Evolutionary conservation across 805 yeast genomes (phyloP).

Genomic region (Vanderwaltozyma verrucispora): DNA sequence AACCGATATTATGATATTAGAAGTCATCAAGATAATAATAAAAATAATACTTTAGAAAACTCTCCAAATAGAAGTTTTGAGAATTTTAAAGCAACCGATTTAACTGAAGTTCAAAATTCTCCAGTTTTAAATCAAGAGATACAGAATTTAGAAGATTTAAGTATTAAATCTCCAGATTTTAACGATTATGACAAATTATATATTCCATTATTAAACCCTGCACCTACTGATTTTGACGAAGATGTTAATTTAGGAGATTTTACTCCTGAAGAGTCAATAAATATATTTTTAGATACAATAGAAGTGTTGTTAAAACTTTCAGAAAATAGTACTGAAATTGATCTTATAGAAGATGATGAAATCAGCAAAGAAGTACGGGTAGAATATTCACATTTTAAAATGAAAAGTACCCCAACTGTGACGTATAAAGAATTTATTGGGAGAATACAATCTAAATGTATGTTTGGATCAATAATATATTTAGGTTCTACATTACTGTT

Average conservation of each 20-base stretch:
- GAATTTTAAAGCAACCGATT: neutral
- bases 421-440: conserved; percentile 15
- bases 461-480: conserved; percentile 20
- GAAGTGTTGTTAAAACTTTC: conserved; percentile 8
- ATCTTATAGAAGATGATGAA: neutral
- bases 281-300: conserved; percentile 8
- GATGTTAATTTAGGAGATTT: neutral
- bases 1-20: neutral
- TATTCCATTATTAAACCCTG: neutral
- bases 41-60: neutral
- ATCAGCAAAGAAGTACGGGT: neutral
- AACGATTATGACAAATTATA: neutral
- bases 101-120: neutral
- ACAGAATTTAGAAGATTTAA: neutral
- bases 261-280: conserved; percentile 6
- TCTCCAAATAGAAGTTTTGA: neutral
- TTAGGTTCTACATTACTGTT: conserved; percentile 19
- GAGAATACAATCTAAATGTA: conserved; percentile 24
- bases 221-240: neutral
- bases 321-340: neutral
- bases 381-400: conserved; percentile 9
- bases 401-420: conserved; percentile 24
- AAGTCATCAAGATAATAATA: neutral
- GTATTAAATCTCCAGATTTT: neutral
- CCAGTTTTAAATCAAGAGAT: neutral